Base-by-base conservation (phyloP, 805 yeast genomes). In the Metschnikowia gelsemii region DNA sequence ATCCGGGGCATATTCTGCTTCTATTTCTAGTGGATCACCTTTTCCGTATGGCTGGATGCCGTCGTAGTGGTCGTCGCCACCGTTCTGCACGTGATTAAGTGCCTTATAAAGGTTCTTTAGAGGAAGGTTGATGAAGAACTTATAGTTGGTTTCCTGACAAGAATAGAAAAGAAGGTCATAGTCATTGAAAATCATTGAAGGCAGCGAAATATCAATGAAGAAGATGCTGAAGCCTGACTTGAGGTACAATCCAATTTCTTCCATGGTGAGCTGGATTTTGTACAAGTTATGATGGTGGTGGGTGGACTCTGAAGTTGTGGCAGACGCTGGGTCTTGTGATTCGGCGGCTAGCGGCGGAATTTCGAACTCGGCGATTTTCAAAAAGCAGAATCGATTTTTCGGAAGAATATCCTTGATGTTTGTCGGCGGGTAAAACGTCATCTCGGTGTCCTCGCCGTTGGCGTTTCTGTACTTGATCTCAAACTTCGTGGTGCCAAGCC, bases 361-460 rank as follows among this genome's bases (percentile, higher is more conserved):
- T 2, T 42, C 45, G 49, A 81, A 77, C 33, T 65, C 68, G 0
- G 83, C 84, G 20, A 79, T 50, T 47, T 76, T 72, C 26, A 80
- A 54, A 18, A 79, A 60, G 19, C 77, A 69, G 50, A 77, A 69
- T 44, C 70, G 72, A 20, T 70, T 64, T 38, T 68, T 70, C 1
- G 84, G 84, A n/a, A 79, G 59, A 18, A 81, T 64, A 9, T 80
- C 84, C 38, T 72, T 72, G 32, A 81, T 74, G 49, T 76, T 74
- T 0, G 76, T 65, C 0, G 85, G 80, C 0, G 84, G 82, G 50
- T 72, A 78, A 43, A 72, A 78, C 1, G 70, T 65, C 38, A 72
- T 62, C 18, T 51, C 45, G 2, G 64, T 46, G 16, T 53, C 54
- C 12, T 61, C 51, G 7, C 61, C 61, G 2, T 57, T 48, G 2